Base-by-base conservation (phyloP, 768 basidiomycete genomes). In the Suillus subluteus region DNA sequence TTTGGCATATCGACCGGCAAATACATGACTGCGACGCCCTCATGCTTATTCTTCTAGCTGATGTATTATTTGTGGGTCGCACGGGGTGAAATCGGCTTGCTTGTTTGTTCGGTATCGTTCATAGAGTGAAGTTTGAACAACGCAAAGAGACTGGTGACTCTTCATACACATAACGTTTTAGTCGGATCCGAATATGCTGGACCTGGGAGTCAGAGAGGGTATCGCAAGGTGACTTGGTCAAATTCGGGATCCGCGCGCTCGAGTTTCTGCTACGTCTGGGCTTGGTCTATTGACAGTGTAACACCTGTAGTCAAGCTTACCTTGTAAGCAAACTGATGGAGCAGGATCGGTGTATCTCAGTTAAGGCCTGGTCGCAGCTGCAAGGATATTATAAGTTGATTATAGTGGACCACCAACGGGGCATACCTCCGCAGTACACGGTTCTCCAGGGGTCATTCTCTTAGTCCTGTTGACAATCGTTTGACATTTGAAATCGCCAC, bases 1-100 rank as follows among this genome's bases (percentile, higher is more conserved):
- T 65, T 16, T 58, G 54, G 59, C 56, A 65, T 38, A 18, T 62
- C 26, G 64, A 58, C 58, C 58, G 59, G 2, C 18, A 13, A 13
- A 12, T 38, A 12, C 46, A 23, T 35, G 11, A 21, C 37, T 16
- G 35, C 9, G 37, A 38, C 7, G 37, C 4, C n/a, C 13, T 9
- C 37, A 23, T 9, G 37, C 30, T 26, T 32, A 32, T 32, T 32
- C 32, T 32, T 32, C 32, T 32, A 32, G 3, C 32, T 3, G 32
- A 32, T 5, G 32, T 32, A 32, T 3, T 5, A 32, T 32, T 0
- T 32, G 32, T 32, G 32, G 32, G 32, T 32, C 32, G 32, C 32
- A 32, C 32, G 32, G 32, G 32, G 32, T 32, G 32, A 32, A 32
- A 32, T 32, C 32, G 32, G 32, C 32, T 32, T 3, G 32, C 32